Base-by-base conservation (phyloP, 2,329 filamentous ascomycete species). In the Camptophora hylomeconis region DNA sequence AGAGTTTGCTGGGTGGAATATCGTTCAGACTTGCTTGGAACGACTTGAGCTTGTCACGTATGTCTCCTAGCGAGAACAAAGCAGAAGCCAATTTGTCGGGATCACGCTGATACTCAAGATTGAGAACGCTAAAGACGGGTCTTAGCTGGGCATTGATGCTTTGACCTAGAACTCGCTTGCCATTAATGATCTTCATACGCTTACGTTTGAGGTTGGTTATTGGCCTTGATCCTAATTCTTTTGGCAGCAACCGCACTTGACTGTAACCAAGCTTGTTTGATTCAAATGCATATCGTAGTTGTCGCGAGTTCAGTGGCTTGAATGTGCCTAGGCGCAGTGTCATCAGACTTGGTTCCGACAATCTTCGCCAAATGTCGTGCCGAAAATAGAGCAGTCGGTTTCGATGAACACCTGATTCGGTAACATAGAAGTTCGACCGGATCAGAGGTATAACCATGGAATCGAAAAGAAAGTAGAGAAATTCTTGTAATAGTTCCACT, bases 401-500 rank as follows among this genome's bases (percentile, higher is more conserved):
- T 10, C 78, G 75, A 47, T 93, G 73, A 1, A 65, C 63, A 38
- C 73, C 84, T 0, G 84, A 89, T 51, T 98, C 89, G 0, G 89
- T 98, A 20, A 94, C 80, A 48, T 95, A 87, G 46, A 98, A 98
- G 46, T 89, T 86, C 38, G 72, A 75, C 18, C 81, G 73, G 26
- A 95, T 69, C 5, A 98, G 64, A 7, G 89, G 87, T 44, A 95
- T 80, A 32, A 98, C 49, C 13, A 94, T 64, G 0, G 86, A 94
- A 53, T 98, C 89, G 45, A 98, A 89, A 3, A 92, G 41, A 50
- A 86, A 98, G 56, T 94, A 95, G 5, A 95, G 46, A 33, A 95
- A 75, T 50, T 98, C 89, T 30, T 74, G 57, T 26, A 94, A 70
- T 0, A 95, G 64, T 46, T 94, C 80, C 15, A 59, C 61, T 7